Evolutionary conservation across 257 asterid genomes (phyloP), one percentile per base, ranked within the genome.

Genomic region (Scutellaria baicalensis): DNA sequence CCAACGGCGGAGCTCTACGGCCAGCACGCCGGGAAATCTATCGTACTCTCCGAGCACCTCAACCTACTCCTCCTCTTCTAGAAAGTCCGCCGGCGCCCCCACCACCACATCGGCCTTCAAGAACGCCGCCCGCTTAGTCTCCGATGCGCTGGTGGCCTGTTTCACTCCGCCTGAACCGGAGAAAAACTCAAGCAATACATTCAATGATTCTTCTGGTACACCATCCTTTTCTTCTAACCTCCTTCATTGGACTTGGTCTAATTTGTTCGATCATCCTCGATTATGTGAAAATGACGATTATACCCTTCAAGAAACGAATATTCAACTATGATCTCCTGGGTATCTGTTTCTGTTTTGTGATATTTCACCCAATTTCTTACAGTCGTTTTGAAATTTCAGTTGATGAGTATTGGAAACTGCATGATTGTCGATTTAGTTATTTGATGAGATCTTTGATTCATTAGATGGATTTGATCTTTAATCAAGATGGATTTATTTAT

Each of bases 161-260:
- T 88, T 92, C 69, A 69, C 90, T n/a, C 91, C 94, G 0, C 94
- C 96, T 0, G 88, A 82, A 33, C 61, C 69, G 11, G 77, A 84
- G 9, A 68, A 71, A 9, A 62, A 43, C 65, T 80, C 85, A 0
- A 71, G 50, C 64, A 69, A 70, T 65, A 63, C 21, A 6, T 78
- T 55, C 40, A 81, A 60, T 50, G 83, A 80, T 71, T 84, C 87
- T 70, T 85, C 86, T 12, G 90, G 95, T 88, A 70, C 64, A 4
- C 3, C 16, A 42, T 69, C 60, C 1, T 13, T 64, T 17, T 51
- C n/a, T 48, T 27, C 21, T 14, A 21, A 6, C 10, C 45, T 18
- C 8, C 8, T 27, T 66, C 65, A 67, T 56, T 59, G 36, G 78
- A 56, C 52, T 42, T 9, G 40, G 21, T 51, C 40, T 8, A 23